Evolutionary conservation across 345 rosid species (phyloP).

Genomic region (Ricinus communis): DNA sequence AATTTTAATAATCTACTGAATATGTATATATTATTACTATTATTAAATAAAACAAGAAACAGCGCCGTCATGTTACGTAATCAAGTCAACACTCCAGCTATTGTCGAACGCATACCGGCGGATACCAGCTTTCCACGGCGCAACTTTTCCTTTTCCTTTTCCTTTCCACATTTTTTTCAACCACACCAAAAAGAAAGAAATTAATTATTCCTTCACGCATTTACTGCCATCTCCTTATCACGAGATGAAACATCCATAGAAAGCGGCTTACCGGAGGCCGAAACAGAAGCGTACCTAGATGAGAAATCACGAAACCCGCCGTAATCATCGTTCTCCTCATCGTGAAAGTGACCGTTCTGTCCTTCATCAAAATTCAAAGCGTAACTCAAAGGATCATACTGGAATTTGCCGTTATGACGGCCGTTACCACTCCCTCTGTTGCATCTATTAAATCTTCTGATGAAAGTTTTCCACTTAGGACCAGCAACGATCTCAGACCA

Average conservation of each 20-base stretch:
- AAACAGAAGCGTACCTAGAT: constrained; percentile 17
- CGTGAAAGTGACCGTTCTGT: not conserved
- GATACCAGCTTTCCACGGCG: not conserved
- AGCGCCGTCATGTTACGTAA: constrained; percentile 13
- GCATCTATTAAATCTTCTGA: constrained; percentile 73
- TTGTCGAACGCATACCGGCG: not conserved
- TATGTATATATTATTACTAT: too few relatives aligned
- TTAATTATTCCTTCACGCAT: constrained; percentile 3
- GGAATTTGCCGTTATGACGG: constrained; percentile 49
- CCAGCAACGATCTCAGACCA: constrained; percentile 99
- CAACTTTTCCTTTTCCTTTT: constrained; percentile 1
- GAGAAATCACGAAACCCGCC: constrained; percentile 24
- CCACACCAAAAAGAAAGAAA: too few relatives aligned
- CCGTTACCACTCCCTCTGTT: constrained; percentile 19
- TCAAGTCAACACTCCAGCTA: constrained; percentile 21
- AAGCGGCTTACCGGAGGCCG: constrained; percentile 13
- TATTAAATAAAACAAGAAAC: too few relatives aligned
- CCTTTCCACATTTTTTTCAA: too few relatives aligned
- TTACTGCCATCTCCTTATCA: constrained; percentile 20
- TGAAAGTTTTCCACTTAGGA: constrained; percentile 94
- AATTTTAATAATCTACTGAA: too few relatives aligned
- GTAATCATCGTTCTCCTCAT: constrained; percentile 4
- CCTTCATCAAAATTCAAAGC: constrained; percentile 83
- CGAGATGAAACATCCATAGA: not conserved
- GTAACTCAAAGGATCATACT: constrained; percentile 86